Percentiles rank a stretch among this genome's conserved stretches.
These are phyloP conservation scores for Aphelidium insulamus DNA, from an alignment of 371 early-diverging fungal species.

Conservation along the genomic window DNA sequence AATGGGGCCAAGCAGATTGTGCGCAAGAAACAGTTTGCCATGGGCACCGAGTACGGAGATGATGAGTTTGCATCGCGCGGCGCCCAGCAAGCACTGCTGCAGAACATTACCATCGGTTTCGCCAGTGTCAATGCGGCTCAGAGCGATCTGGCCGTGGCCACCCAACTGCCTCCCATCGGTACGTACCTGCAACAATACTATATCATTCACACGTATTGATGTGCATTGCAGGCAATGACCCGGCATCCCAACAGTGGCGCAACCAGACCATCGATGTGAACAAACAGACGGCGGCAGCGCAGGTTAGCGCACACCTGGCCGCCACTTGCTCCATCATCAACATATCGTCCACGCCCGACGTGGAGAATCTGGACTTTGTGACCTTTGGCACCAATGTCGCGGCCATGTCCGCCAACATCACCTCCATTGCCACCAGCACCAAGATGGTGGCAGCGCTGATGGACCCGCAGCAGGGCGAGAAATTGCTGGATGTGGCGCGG, in stretches of 20 bases:
- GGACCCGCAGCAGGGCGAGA: conserved; percentile 7
- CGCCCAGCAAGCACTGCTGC: conserved; percentile 15
- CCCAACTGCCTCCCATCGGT: conserved; percentile 13
- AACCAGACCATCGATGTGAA: conserved; percentile 20
- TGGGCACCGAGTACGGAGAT: too few species aligned
- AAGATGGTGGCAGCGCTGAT: conserved; percentile 13
- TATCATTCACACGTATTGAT: too few species aligned
- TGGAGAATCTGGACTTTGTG: conserved; percentile 18
- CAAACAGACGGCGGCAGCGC: conserved; percentile 12
- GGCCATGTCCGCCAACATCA: conserved; percentile 11
- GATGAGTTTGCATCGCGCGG: too few species aligned
- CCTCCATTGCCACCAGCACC: conserved; percentile 14
- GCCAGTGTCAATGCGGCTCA: conserved; percentile 12
- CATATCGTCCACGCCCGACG: conserved; percentile 9
- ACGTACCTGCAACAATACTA: too few species aligned
- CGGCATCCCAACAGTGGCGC: conserved; percentile 17
- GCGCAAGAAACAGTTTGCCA: too few species aligned
- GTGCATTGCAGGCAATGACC: too few species aligned
- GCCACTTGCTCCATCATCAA: conserved; percentile 15
- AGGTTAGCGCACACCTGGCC: conserved; percentile 15
- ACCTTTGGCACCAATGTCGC: conserved; percentile 12
- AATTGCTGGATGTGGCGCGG: conserved; percentile 11
- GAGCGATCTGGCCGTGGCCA: conserved; percentile 3
- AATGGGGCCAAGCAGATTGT: too few species aligned
- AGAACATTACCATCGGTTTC: conserved; percentile 13